Conservation (phyloP, 805 yeast genomes). For the Nakazawaea ishiwadae region DNA sequence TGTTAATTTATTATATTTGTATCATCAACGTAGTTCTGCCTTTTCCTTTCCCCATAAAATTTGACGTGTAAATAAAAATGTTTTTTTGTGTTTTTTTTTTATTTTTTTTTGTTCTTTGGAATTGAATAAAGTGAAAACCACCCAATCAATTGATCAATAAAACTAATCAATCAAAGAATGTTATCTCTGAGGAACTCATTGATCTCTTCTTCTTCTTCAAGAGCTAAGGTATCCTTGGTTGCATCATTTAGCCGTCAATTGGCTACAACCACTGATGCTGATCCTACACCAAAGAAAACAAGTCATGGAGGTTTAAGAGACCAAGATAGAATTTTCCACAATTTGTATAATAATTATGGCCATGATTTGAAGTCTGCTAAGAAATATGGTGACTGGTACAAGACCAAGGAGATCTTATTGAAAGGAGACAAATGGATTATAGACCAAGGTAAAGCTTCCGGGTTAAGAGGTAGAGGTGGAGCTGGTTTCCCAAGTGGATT, state of each 20-base stretch:
- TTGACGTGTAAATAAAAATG: too few species aligned
- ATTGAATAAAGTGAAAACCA: too few species aligned
- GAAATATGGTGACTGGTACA: conserved; percentile 89
- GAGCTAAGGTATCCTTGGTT: background rate
- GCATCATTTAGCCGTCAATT: background rate
- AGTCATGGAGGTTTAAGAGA: conserved; percentile 71
- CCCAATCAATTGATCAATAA: too few species aligned
- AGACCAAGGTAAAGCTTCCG: conserved; percentile 79
- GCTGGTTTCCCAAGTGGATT: conserved; percentile 92
- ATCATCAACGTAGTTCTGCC: too few species aligned
- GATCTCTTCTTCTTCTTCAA: background rate
- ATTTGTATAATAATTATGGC: conserved; percentile 72
- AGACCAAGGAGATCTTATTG: conserved; percentile 77
- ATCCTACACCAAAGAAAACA: conserved; percentile 44
- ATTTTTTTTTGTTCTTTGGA: too few species aligned
- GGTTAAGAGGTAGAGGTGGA: conserved; percentile 89
- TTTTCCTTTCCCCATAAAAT: too few species aligned
- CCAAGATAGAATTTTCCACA: conserved; percentile 84
- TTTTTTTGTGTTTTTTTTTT: too few species aligned
- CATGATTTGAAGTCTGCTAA: conserved; percentile 67
- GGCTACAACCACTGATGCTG: conserved; percentile 42
- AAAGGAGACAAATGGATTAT: conserved; percentile 91
- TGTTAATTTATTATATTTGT: too few species aligned
- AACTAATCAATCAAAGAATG: too few species aligned
- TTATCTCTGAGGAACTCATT: background rate